Evolutionary conservation across 768 basidiomycete species (phyloP).

Genomic region (Tubosaeta sp.): DNA sequence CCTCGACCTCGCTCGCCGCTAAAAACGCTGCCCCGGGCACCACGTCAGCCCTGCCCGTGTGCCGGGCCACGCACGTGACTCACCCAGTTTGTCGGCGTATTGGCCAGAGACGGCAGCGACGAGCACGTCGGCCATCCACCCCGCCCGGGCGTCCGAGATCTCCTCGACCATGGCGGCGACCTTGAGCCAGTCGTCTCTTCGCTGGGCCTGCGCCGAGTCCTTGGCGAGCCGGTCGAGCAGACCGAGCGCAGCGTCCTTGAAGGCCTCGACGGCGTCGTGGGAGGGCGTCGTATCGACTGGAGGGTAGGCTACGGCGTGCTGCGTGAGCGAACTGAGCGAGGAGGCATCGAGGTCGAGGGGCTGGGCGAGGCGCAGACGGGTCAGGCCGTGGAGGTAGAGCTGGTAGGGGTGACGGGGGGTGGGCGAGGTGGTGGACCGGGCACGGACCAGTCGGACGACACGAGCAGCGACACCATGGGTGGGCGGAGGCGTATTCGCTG

Average conservation of each 20-base stretch:
- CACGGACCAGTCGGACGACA: conserved; percentile 63
- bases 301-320: conserved; percentile 47
- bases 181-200: conserved; percentile 65
- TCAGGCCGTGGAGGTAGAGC: conserved; percentile 68
- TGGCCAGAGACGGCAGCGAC: conserved; percentile 54
- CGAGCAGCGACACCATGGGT: conserved; percentile 70
- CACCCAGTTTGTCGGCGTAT: conserved; percentile 70
- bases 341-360: conserved; percentile 31
- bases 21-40: conserved; percentile 47
- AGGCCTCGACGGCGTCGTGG: conserved; percentile 54
- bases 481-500: conserved; percentile 28
- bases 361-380: conserved; percentile 54
- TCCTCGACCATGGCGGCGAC: conserved; percentile 73
- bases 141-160: conserved; percentile 53
- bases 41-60: neutral
- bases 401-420: conserved; percentile 54
- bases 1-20: conserved; percentile 52
- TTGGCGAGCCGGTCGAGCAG: conserved; percentile 61
- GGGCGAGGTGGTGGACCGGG: conserved; percentile 39
- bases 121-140: conserved; percentile 77
- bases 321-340: conserved; percentile 31
- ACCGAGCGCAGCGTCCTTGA: conserved; percentile 63
- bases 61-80: conserved; percentile 16
- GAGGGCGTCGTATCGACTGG: conserved; percentile 40
- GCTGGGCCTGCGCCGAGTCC: conserved; percentile 39